Conservation (phyloP, 2,329 filamentous ascomycete species). For the Xylogone sp. region DNA sequence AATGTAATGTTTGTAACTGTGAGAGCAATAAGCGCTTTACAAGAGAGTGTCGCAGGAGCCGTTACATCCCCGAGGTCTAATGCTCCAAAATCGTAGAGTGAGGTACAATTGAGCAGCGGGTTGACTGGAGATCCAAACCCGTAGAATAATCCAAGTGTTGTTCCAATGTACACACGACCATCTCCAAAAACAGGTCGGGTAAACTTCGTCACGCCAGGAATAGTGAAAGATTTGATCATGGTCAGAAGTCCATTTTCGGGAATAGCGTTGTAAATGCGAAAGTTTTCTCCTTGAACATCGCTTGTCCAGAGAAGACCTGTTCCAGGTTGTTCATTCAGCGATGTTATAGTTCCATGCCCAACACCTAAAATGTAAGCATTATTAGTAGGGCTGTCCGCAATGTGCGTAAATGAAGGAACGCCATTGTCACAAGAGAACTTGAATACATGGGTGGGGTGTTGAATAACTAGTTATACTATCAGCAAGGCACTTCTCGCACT, state of each 20-base stretch:
- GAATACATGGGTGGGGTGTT: conserved; percentile 52
- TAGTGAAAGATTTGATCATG: conserved; percentile 46
- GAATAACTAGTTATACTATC: conserved; percentile 35
- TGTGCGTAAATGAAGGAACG: conserved; percentile 49
- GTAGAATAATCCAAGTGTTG: conserved; percentile 46
- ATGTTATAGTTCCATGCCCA: conserved; percentile 53
- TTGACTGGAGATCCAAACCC: conserved; percentile 54
- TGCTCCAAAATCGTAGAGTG: conserved; percentile 43
- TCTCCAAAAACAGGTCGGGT: conserved; percentile 55
- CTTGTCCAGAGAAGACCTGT: conserved; percentile 54
- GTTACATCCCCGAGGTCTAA: conserved; percentile 36
- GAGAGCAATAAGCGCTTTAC: conserved; percentile 42
- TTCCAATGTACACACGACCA: conserved; percentile 50
- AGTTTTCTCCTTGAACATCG: conserved; percentile 49
- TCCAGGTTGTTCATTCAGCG: conserved; percentile 47
- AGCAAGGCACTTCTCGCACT: too few species aligned
- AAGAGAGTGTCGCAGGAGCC: conserved; percentile 36
- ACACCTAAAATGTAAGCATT: conserved; percentile 53
- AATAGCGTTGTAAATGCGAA: conserved; percentile 49
- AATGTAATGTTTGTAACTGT: conserved; percentile 37
- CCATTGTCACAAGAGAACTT: conserved; percentile 52
- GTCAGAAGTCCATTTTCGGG: conserved; percentile 43
- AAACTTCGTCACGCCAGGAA: conserved; percentile 52
- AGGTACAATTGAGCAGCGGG: conserved; percentile 49
- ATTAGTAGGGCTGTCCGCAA: conserved; percentile 43